A percentile compares a stretch with the other conserved stretches of the same genome.
phyloP scores from a whole-genome alignment of 768 basidiomycete genomes.

The Kwoniella shandongensis region DNA sequence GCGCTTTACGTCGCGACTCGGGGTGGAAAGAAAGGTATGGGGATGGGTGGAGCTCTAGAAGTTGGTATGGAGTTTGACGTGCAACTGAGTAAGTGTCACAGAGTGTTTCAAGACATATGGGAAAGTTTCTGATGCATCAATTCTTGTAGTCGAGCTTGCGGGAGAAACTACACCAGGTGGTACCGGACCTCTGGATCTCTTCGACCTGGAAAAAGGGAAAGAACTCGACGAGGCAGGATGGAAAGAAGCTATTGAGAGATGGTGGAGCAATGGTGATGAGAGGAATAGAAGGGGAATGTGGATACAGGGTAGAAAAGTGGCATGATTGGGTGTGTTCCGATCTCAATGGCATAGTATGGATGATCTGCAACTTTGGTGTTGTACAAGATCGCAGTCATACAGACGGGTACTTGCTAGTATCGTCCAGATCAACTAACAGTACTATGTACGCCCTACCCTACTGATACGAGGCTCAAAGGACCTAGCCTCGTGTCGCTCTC shows the following conservation, averaged over 20 bases:
- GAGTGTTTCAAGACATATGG: not conserved
- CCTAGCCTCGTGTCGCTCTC: no score
- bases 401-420: no score
- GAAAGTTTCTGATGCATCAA: conserved; percentile 47
- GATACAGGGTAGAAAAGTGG: conserved; percentile 64
- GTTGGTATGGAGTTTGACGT: conserved; percentile 52
- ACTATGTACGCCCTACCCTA: no score
- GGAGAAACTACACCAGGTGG: conserved; percentile 53
- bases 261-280: conserved; percentile 81
- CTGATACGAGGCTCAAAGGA: no score
- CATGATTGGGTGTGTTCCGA: not conserved
- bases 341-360: no score
- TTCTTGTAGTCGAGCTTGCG: conserved; percentile 58
- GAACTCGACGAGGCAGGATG: conserved; percentile 32
- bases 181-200: conserved; percentile 70
- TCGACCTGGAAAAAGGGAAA: conserved; percentile 54
- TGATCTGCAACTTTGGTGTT: no score
- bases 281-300: conserved; percentile 70
- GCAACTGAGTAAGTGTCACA: conserved; percentile 41
- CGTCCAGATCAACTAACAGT: no score
- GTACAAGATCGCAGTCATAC: no score
- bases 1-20: conserved; percentile 75
- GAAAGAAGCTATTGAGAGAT: conserved; percentile 72
- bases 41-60: conserved; percentile 55
- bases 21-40: conserved; percentile 73